Conservation (phyloP, 208 protist species). For the Crithidia sp. region DNA sequence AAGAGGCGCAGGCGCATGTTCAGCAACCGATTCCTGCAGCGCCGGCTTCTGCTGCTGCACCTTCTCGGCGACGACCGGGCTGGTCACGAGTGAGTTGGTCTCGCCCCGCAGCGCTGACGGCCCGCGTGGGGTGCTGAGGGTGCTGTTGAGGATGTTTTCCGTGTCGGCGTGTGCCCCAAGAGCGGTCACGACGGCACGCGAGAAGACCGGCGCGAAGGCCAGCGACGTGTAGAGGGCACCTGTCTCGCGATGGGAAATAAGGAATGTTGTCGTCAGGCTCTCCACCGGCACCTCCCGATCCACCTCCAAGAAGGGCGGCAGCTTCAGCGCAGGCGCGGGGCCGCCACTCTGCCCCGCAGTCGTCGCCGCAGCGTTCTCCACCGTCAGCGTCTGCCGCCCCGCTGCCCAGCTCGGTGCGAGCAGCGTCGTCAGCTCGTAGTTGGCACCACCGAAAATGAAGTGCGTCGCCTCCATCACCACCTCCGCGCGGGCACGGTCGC, state of each 20-base stretch:
- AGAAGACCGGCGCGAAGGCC: constrained; percentile 74
- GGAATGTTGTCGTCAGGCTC: constrained; percentile 54
- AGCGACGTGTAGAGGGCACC: constrained; percentile 80
- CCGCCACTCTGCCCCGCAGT: neutral
- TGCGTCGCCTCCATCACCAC: constrained; percentile 56
- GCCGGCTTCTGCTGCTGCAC: neutral
- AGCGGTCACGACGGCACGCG: constrained; percentile 35
- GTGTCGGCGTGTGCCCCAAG: constrained; percentile 49
- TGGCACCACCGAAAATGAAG: constrained; percentile 64
- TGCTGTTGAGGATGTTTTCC: constrained; percentile 50
- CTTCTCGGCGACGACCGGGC: neutral
- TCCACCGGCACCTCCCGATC: constrained; percentile 79
- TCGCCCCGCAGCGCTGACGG: constrained; percentile 20
- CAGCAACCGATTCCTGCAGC: neutral
- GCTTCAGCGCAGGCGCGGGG: constrained; percentile 18
- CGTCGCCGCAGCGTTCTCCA: constrained; percentile 38
- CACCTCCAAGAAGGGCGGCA: constrained; percentile 70
- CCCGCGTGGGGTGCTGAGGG: constrained; percentile 29
- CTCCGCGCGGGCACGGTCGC: constrained; percentile 46
- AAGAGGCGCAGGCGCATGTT: neutral
- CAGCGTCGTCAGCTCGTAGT: constrained; percentile 75
- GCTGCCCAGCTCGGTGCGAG: constrained; percentile 59
- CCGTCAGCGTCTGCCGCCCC: constrained; percentile 62
- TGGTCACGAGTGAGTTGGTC: constrained; percentile 1
- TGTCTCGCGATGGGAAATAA: constrained; percentile 70